These are phyloP conservation scores for Cryphonectria naterciae DNA, from an alignment of 2,329 filamentous ascomycete genomes.

Conservation along the genomic window DNA sequence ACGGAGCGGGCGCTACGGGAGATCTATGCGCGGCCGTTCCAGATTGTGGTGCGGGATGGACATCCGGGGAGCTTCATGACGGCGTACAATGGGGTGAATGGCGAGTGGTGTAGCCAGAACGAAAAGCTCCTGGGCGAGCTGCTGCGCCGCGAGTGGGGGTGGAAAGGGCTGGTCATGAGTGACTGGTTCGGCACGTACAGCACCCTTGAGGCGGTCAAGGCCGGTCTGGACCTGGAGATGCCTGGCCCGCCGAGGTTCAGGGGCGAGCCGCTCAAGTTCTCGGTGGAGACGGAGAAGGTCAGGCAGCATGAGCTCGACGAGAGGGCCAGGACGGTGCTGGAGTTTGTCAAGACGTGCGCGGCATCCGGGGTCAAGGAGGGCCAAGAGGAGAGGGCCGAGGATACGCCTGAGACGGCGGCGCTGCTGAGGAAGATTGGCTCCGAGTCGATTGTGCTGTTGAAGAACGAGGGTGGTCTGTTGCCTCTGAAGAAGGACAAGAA, in stretches of 20 bases:
- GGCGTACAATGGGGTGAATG: slow-evolving; percentile 63
- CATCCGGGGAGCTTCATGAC: slow-evolving; percentile 62
- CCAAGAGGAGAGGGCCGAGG: slow-evolving; percentile 55
- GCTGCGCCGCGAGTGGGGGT: slow-evolving; percentile 61
- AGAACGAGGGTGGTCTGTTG: slow-evolving; percentile 68
- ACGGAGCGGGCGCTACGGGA: slow-evolving; percentile 61
- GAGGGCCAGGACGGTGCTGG: slow-evolving; percentile 60
- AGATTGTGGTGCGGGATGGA: slow-evolving; percentile 57
- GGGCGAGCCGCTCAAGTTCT: slow-evolving; percentile 56
- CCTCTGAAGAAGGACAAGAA: slow-evolving; percentile 67
- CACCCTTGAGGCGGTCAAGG: slow-evolving; percentile 53
- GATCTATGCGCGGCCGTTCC: slow-evolving; percentile 62
- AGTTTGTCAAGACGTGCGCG: slow-evolving; percentile 61
- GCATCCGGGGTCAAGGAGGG: slow-evolving; percentile 58
- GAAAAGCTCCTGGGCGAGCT: slow-evolving; percentile 53
- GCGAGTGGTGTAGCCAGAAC: slow-evolving; percentile 59
- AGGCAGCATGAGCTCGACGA: slow-evolving; percentile 59
- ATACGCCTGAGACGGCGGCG: slow-evolving; percentile 65
- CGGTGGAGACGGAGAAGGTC: slow-evolving; percentile 60
- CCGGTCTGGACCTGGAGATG: slow-evolving; percentile 64
- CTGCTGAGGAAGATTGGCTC: slow-evolving; percentile 68
- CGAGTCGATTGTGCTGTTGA: slow-evolving; percentile 73
- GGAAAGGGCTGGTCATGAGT: slow-evolving; percentile 61
- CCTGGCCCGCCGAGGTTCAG: slow-evolving; percentile 58
- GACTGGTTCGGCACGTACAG: slow-evolving; percentile 65